phyloP scores from a whole-genome alignment of 352 stramenopile genomes.

The Saprolegnia parasitica region DNA sequence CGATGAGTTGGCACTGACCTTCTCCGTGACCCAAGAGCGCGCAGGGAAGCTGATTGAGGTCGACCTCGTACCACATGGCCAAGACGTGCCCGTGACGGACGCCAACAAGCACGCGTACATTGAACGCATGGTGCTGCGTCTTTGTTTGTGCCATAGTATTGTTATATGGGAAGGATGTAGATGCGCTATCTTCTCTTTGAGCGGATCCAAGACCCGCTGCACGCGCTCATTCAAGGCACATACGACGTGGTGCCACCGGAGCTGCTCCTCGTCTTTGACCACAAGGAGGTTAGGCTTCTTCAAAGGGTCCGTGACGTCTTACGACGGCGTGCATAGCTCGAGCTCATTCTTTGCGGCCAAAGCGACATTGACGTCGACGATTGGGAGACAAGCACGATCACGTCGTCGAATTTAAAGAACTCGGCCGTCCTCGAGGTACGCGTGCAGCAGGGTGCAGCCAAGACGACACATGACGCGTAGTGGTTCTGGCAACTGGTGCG shows the following conservation, averaged over 20 bases:
- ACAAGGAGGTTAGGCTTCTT: constrained; percentile 82
- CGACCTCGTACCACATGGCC: constrained; percentile 89
- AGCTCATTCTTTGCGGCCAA: constrained; percentile 94
- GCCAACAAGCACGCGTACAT: constrained; percentile 96
- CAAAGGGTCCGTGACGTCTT: too few relatives aligned
- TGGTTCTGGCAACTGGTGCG: constrained; percentile 91
- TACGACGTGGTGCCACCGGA: constrained; percentile 88
- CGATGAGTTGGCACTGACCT: constrained; percentile 65
- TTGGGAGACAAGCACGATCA: constrained; percentile 84
- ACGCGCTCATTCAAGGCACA: constrained; percentile 87
- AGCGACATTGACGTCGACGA: constrained; percentile 92
- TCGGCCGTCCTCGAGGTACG: constrained; percentile 36
- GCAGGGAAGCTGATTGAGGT: constrained; percentile 66
- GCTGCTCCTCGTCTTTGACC: constrained; percentile 87
- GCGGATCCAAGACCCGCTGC: constrained; percentile 84
- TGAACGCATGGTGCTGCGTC: constrained; percentile 64
- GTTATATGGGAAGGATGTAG: constrained; percentile 39
- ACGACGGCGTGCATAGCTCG: constrained; percentile 41
- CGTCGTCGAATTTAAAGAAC: constrained; percentile 52
- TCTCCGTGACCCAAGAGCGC: constrained; percentile 58
- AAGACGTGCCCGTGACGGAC: constrained; percentile 88
- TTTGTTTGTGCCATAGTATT: not conserved
- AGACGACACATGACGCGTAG: constrained; percentile 35
- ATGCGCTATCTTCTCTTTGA: constrained; percentile 91
- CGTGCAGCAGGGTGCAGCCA: constrained; percentile 35